These are phyloP conservation scores for Pyrrhoderma noxium DNA, from an alignment of 1,284 basidiomycete species.

Conservation along the genomic window DNA sequence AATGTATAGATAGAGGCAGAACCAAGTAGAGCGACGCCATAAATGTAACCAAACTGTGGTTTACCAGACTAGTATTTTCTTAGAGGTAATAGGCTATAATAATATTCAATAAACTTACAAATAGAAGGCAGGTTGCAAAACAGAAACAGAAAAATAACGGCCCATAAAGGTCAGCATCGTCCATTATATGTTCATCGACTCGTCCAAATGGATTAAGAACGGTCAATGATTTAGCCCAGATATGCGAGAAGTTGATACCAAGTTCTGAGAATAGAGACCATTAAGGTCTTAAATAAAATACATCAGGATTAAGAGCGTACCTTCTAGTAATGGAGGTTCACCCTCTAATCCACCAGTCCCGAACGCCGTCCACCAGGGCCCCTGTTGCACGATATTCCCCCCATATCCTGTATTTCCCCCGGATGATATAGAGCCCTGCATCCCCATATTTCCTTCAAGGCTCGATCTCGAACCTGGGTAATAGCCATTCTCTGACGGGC, in stretches of 20 bases:
- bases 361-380: conserved; percentile 92
- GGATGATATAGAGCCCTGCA: conserved; percentile 40
- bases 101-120: conserved; percentile 78
- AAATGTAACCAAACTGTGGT: conserved; percentile 98
- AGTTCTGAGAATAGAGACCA: conserved; percentile 57
- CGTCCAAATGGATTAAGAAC: conserved; percentile 88
- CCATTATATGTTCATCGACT: conserved; percentile 96
- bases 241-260: conserved; percentile 96
- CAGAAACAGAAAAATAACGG: conserved; percentile 93
- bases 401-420: conserved; percentile 45
- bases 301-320: conserved; percentile 32
- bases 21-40: conserved; percentile 93
- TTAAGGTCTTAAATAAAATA: neutral
- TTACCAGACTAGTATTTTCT: conserved; percentile 74
- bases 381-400: conserved; percentile 63
- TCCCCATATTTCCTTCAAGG: conserved; percentile 59
- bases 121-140: conserved; percentile 85
- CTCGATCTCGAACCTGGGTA: conserved; percentile 66
- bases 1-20: conserved; percentile 92
- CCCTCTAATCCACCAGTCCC: conserved; percentile 94
- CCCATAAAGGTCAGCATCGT: conserved; percentile 96
- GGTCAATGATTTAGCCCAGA: conserved; percentile 88
- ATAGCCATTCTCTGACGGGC: conserved; percentile 41
- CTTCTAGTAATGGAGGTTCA: conserved; percentile 88
- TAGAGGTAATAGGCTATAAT: neutral